A percentile compares a stretch with the other conserved stretches of the same genome.
phyloP scores from a whole-genome alignment of 129 eudicot genomes.

The Glebionis coronaria region DNA sequence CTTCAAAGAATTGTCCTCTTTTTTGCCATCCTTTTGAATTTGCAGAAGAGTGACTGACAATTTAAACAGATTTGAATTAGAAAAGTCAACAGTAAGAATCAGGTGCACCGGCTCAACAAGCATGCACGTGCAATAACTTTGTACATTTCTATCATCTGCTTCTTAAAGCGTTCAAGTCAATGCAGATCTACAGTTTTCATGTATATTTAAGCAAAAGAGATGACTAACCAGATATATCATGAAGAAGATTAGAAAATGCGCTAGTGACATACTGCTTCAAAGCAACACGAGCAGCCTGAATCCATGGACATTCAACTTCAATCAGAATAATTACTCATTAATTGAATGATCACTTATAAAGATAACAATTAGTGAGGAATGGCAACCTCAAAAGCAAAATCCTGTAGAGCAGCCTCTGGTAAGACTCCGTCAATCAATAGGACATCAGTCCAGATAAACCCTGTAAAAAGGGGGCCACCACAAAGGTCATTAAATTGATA shows the following conservation, averaged over 20 bases:
- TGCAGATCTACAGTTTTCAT: no score
- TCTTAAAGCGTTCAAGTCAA: no score
- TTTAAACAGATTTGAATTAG: conserved; percentile 26
- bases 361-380: conserved; percentile 16
- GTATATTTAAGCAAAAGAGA: conserved; percentile 10
- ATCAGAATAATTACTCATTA: conserved; percentile 17
- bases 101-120: conserved; percentile 15
- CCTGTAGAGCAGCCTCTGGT: conserved; percentile 80
- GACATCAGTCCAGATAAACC: conserved; percentile 85
- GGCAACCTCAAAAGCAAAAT: conserved; percentile 70
- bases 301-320: conserved; percentile 19
- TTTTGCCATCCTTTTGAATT: conserved; percentile 51
- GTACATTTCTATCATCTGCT: background rate
- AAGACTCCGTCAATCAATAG: conserved; percentile 79
- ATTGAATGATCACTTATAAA: background rate
- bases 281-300: conserved; percentile 70
- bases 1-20: conserved; percentile 52
- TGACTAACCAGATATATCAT: conserved; percentile 66
- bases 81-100: conserved; percentile 19
- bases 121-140: background rate
- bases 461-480: conserved; percentile 35
- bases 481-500: background rate
- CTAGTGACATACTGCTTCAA: conserved; percentile 65
- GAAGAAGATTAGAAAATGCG: conserved; percentile 62
- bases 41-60: conserved; percentile 56